Percentiles rank a stretch among this genome's conserved stretches.
Evolutionary conservation across 805 yeast genomes (phyloP).

Genomic region (Metschnikowia santaceciliae): DNA sequence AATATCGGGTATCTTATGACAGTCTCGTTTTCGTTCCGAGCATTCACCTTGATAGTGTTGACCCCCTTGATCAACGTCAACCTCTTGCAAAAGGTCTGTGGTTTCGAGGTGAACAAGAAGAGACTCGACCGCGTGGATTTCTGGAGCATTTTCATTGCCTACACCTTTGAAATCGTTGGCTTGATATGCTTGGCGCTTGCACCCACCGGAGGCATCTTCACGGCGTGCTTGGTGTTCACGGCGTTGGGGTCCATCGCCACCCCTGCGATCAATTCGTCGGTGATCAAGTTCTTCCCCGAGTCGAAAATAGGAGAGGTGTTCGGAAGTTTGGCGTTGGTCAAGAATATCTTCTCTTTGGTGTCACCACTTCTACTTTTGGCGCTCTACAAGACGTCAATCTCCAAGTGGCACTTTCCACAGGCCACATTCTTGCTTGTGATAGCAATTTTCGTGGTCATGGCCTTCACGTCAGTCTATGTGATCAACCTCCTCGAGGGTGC

Average conservation of each 20-base stretch:
- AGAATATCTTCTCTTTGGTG: constrained; percentile 45
- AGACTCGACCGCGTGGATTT: constrained; percentile 55
- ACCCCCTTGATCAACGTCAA: constrained; percentile 47
- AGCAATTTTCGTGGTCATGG: constrained; percentile 5
- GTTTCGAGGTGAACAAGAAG: constrained; percentile 30
- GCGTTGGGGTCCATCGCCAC: constrained; percentile 36
- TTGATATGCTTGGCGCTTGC: constrained; percentile 33
- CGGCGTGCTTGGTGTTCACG: constrained; percentile 33
- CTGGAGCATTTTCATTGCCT: constrained; percentile 31
- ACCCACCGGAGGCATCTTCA: constrained; percentile 23
- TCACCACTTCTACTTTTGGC: constrained; percentile 48
- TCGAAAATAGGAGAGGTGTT: constrained; percentile 65
- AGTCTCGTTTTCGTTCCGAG: constrained; percentile 45
- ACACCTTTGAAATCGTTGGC: constrained; percentile 38
- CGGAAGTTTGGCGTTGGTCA: constrained; percentile 63
- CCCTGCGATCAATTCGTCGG: constrained; percentile 57
- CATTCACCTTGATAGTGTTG: constrained; percentile 44
- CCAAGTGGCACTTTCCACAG: constrained; percentile 26
- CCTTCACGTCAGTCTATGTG: constrained; percentile 6
- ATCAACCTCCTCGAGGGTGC: constrained; percentile 10
- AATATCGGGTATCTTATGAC: constrained; percentile 57
- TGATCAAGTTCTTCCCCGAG: constrained; percentile 59
- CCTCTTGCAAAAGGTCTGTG: constrained; percentile 27
- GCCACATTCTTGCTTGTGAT: constrained; percentile 23
- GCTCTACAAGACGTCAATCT: constrained; percentile 37